Percentiles rank a stretch among this genome's conserved stretches.
phyloP scores from a whole-genome alignment of 306 rosid species.

The Senna tora region DNA sequence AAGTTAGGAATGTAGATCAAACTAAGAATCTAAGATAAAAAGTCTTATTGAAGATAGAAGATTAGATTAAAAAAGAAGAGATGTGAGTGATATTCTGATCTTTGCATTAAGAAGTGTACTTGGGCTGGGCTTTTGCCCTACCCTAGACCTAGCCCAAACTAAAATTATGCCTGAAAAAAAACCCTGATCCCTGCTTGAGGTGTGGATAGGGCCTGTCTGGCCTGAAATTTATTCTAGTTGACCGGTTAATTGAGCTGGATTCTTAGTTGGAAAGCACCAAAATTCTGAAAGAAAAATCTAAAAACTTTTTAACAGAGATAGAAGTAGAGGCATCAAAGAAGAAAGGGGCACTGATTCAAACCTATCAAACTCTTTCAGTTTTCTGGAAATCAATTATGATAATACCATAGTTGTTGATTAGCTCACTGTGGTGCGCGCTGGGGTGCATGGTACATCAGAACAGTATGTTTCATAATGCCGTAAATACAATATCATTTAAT shows the following conservation, averaged over 20 bases:
- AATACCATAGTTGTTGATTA: not conserved
- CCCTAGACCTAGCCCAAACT: not conserved
- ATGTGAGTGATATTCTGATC: not conserved
- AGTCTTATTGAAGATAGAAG: not conserved
- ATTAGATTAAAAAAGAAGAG: not conserved
- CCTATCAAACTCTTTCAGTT: too few relatives aligned
- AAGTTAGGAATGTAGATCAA: constrained; percentile 11
- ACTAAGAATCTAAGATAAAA: not conserved
- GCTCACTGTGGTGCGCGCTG: not conserved
- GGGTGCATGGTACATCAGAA: too few relatives aligned
- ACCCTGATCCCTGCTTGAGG: not conserved
- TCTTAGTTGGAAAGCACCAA: not conserved
- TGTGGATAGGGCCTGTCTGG: not conserved
- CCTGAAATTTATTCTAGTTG: not conserved
- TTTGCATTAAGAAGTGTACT: not conserved
- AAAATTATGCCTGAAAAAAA: not conserved
- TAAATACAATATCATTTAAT: too few relatives aligned
- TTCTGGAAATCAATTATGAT: not conserved
- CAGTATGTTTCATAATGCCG: too few relatives aligned
- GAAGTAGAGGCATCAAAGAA: not conserved
- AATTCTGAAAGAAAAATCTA: not conserved
- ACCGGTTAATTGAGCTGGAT: not conserved
- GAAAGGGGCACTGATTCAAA: not conserved
- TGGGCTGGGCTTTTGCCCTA: not conserved
- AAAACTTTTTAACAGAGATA: too few relatives aligned